Evolutionary conservation across 805 yeast genomes (phyloP).

Genomic region (Candida vaughaniae): DNA sequence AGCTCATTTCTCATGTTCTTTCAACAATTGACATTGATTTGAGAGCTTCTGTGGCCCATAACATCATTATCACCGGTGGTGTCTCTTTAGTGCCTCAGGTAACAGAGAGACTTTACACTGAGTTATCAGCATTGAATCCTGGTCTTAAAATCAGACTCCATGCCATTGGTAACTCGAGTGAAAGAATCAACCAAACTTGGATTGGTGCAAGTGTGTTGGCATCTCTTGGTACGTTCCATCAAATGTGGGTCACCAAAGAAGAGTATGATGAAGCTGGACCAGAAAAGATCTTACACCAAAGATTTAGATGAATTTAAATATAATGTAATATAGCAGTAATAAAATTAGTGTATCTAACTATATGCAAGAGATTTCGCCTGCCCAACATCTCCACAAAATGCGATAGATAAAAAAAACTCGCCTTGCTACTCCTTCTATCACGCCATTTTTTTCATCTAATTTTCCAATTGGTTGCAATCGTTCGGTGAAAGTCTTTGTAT

Average conservation of each 20-base stretch:
- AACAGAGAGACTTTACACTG: slow-evolving; percentile 71
- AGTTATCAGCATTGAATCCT: slow-evolving; percentile 68
- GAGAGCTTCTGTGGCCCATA: slow-evolving; percentile 83
- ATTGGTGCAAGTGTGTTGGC: slow-evolving; percentile 89
- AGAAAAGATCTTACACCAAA: slow-evolving; percentile 72
- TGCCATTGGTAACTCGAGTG: slow-evolving; percentile 74
- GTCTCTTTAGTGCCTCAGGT: slow-evolving; percentile 78
- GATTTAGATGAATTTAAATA: slow-evolving; percentile 72
- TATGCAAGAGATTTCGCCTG: background rate
- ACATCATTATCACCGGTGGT: slow-evolving; percentile 85
- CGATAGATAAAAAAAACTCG: too few relatives aligned
- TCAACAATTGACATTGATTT: slow-evolving; percentile 73
- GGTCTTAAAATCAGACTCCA: slow-evolving; percentile 83
- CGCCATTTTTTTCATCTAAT: too few relatives aligned
- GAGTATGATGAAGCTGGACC: slow-evolving; percentile 90
- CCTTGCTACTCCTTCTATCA: too few relatives aligned
- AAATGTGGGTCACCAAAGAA: slow-evolving; percentile 84
- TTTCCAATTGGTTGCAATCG: too few relatives aligned
- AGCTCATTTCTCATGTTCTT: slow-evolving; percentile 55
- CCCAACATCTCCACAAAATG: background rate
- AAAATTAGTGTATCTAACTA: too few relatives aligned
- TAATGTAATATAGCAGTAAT: too few relatives aligned
- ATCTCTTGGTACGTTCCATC: slow-evolving; percentile 91
- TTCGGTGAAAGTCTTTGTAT: too few relatives aligned
- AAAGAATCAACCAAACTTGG: slow-evolving; percentile 83